A percentile compares a stretch with the other conserved stretches of the same genome.
These are phyloP conservation scores for Pholiota microspora DNA, from an alignment of 768 basidiomycete genomes.

Conservation along the genomic window DNA sequence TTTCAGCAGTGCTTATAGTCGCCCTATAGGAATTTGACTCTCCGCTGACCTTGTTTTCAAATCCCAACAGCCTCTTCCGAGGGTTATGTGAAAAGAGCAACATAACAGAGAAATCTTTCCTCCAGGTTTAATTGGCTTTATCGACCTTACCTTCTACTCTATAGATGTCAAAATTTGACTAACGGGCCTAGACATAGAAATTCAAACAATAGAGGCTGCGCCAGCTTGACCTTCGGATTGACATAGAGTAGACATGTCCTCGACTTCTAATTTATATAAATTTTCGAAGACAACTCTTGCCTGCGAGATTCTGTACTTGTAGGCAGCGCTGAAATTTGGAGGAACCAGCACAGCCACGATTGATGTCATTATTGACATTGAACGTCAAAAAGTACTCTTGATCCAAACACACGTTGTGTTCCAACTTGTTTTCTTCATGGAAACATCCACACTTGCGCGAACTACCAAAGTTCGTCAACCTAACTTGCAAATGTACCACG, in stretches of 20 bases:
- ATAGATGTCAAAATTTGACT: no score
- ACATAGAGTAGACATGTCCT: no score
- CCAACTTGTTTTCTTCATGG: neutral
- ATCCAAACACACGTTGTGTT: neutral
- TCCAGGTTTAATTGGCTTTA: neutral
- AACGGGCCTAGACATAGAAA: no score
- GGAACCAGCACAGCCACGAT: neutral
- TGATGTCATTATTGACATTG: constrained; percentile 3
- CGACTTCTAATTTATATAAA: no score
- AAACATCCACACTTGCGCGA: no score
- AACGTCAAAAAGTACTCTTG: neutral
- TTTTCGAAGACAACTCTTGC: no score
- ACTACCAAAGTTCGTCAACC: neutral
- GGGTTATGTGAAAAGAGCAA: constrained; percentile 46
- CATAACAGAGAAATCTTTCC: constrained; percentile 20
- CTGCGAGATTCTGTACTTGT: no score
- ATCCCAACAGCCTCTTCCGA: constrained; percentile 52
- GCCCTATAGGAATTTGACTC: constrained; percentile 52
- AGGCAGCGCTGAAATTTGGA: no score
- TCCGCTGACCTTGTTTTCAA: constrained; percentile 48
- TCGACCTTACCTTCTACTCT: no score
- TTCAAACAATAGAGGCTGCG: no score
- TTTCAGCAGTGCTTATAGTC: neutral
- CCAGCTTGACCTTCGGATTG: no score
- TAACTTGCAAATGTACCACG: no score